Conservation (phyloP, 108 stramenopile species). For the Conticribra guillardii region DNA sequence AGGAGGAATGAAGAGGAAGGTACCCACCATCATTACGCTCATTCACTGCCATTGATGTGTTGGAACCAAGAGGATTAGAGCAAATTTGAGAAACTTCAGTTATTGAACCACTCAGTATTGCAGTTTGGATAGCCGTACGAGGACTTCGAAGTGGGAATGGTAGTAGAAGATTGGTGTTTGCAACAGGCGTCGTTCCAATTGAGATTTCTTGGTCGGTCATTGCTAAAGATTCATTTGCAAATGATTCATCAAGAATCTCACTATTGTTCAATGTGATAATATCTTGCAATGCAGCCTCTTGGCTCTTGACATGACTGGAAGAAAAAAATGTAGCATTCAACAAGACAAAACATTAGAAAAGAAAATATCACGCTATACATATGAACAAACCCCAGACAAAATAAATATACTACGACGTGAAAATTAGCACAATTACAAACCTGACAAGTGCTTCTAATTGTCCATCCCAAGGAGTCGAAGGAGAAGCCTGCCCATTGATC, state of each 20-base stretch:
- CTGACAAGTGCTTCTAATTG: conserved; percentile 79
- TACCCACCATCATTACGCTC: conserved; percentile 62
- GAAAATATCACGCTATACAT: too few species aligned
- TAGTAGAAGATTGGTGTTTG: conserved; percentile 5
- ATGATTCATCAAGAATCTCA: too few species aligned
- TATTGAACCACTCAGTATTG: conserved; percentile 74
- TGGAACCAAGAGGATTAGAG: conserved; percentile 20
- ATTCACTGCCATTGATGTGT: conserved; percentile 37
- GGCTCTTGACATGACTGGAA: conserved; percentile 24
- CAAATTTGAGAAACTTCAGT: conserved; percentile 49
- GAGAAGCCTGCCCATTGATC: conserved; percentile 61
- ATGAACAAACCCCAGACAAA: neutral
- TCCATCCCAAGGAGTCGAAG: conserved; percentile 87
- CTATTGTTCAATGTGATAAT: neutral
- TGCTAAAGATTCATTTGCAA: neutral
- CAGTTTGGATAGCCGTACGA: conserved; percentile 65
- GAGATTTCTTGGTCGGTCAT: neutral
- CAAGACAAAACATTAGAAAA: neutral
- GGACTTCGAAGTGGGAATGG: conserved; percentile 30
- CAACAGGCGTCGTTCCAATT: neutral
- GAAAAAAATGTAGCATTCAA: neutral
- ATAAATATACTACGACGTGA: too few species aligned
- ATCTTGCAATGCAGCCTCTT: conserved; percentile 4
- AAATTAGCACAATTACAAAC: conserved; percentile 46
- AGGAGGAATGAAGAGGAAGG: conserved; percentile 74